These are phyloP conservation scores for Periconia macrospinosa DNA, from an alignment of 2,329 filamentous ascomycete genomes.

Conservation along the genomic window DNA sequence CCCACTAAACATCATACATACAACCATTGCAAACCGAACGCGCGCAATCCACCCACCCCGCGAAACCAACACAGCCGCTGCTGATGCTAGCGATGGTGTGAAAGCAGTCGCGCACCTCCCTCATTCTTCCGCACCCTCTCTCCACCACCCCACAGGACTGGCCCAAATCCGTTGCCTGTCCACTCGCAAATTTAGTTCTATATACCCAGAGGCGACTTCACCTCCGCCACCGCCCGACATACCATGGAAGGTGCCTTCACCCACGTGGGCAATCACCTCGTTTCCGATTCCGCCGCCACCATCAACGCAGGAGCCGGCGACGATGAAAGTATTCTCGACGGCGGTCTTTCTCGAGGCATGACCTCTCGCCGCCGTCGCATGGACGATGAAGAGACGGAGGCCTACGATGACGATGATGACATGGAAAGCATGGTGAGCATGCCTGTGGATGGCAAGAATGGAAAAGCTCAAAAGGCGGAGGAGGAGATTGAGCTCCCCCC, in stretches of 20 bases:
- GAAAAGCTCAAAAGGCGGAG: slow-evolving; percentile 60
- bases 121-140: neutral
- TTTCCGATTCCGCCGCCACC: slow-evolving; percentile 79
- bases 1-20: slow-evolving; percentile 1
- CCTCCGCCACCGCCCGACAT: slow-evolving; percentile 3
- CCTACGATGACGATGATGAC: slow-evolving; percentile 78
- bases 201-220: slow-evolving; percentile 1
- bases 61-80: neutral
- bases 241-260: slow-evolving; percentile 85
- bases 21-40: neutral
- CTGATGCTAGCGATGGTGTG: slow-evolving; percentile 29
- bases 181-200: slow-evolving; percentile 6
- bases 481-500: slow-evolving; percentile 84
- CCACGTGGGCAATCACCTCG: slow-evolving; percentile 82
- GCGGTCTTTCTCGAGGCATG: slow-evolving; percentile 60
- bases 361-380: slow-evolving; percentile 61
- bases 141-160: slow-evolving; percentile 1
- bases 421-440: slow-evolving; percentile 76
- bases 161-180: neutral
- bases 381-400: slow-evolving; percentile 85
- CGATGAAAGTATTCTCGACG: slow-evolving; percentile 81
- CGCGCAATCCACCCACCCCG: slow-evolving; percentile 20
- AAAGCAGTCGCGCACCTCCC: slow-evolving; percentile 6
- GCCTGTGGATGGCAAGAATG: slow-evolving; percentile 74
- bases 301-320: slow-evolving; percentile 89